These are phyloP conservation scores for Irpex rosettiformis DNA, from an alignment of 1,284 basidiomycete genomes.

Conservation along the genomic window DNA sequence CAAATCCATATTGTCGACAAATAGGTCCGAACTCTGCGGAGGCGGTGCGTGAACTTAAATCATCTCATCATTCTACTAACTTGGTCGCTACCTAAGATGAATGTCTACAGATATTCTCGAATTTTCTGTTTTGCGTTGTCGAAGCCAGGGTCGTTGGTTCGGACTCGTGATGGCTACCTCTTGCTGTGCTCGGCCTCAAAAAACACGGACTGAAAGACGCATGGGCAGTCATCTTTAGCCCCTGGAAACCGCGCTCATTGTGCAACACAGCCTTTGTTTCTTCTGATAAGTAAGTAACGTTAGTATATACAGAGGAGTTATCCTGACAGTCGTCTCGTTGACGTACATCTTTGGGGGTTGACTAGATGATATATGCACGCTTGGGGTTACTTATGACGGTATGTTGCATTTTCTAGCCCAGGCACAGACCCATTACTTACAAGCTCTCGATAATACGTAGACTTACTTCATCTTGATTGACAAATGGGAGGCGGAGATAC, in stretches of 20 bases:
- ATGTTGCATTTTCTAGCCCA: not conserved
- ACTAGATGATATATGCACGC: not conserved
- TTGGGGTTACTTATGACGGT: too few species aligned
- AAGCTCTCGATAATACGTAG: not conserved
- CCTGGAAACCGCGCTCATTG: not conserved
- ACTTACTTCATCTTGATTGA: not conserved
- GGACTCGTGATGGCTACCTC: not conserved
- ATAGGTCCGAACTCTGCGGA: not conserved
- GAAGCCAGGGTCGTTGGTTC: not conserved
- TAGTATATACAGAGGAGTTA: too few species aligned
- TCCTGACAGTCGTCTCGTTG: not conserved
- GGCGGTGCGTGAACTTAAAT: not conserved
- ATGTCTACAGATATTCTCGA: not conserved
- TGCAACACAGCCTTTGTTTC: not conserved
- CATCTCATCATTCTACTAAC: not conserved
- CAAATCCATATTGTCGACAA: not conserved
- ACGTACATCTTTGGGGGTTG: not conserved
- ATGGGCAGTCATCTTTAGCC: not conserved
- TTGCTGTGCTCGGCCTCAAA: not conserved
- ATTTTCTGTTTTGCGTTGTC: not conserved
- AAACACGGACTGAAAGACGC: not conserved
- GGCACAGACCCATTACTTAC: not conserved
- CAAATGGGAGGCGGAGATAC: not conserved
- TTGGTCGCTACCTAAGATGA: not conserved
- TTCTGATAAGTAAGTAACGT: not conserved